Evolutionary conservation across 805 yeast genomes (phyloP).

Genomic region (Maudiozyma serrabonitensis): DNA sequence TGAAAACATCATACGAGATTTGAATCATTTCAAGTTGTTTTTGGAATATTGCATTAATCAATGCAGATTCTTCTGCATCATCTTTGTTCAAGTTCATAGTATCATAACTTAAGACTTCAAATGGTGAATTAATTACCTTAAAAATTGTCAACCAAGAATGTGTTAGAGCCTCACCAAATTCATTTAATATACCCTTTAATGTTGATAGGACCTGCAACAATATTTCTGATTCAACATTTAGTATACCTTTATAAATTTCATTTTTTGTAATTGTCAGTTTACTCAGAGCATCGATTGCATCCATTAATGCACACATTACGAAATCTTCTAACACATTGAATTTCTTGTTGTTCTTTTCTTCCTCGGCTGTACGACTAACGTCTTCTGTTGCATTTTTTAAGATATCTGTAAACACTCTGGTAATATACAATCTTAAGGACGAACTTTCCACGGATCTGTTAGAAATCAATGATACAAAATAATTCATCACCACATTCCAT

Average conservation of each 20-base stretch:
- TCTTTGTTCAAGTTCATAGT: constrained; percentile 16
- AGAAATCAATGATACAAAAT: constrained; percentile 38
- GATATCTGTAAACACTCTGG: constrained; percentile 43
- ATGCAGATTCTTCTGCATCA: constrained; percentile 21
- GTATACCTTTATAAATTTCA: constrained; percentile 29
- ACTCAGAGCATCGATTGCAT: constrained; percentile 36
- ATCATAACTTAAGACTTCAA: constrained; percentile 32
- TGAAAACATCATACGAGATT: constrained; percentile 71
- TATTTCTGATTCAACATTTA: constrained; percentile 57
- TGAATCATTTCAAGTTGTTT: constrained; percentile 43
- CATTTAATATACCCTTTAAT: constrained; percentile 63
- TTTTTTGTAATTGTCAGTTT: constrained; percentile 19
- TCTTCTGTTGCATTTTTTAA: constrained; percentile 29
- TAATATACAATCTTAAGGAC: constrained; percentile 39
- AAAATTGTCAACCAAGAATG: constrained; percentile 72
- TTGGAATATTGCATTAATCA: constrained; percentile 32
- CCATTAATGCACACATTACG: constrained; percentile 40
- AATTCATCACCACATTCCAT: constrained; percentile 41
- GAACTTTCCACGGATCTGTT: constrained; percentile 34
- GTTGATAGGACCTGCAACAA: constrained; percentile 53
- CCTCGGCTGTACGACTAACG: constrained; percentile 17
- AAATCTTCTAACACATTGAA: constrained; percentile 33
- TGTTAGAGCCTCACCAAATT: constrained; percentile 53
- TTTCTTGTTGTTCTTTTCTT: constrained; percentile 7
- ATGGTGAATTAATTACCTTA: constrained; percentile 48